Base-by-base conservation (phyloP, 2,329 filamentous ascomycete genomes). In the Onygenales sp. region DNA sequence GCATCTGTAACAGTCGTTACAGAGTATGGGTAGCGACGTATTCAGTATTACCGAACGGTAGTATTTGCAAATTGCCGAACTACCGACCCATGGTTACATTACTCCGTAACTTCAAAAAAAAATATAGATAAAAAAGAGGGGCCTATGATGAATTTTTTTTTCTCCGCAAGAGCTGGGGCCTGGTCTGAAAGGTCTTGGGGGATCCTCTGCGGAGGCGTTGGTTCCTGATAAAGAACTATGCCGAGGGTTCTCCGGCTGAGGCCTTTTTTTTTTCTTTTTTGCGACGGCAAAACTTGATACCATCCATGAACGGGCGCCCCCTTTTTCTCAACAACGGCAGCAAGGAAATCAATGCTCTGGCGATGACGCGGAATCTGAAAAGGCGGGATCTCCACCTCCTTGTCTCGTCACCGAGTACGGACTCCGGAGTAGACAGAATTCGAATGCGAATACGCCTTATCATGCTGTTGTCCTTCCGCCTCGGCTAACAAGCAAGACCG, bases 161-260 rank as follows among this genome's bases (percentile, higher is more conserved):
- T 42, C 40, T 42, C 40, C 40, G 40, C 40, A 42, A 42, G 40
- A 17, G 40, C 7, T 13, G 40, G 40, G 40, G 40, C 14, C n/a
- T 17, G 40, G 40, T 14, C 6, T 42, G 10, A 27, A 27, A 27
- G 21, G 21, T 27, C 21, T 14, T 42, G 8, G 40, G 40, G 40
- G 14, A 42, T 39, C 36, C 36, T 39, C 40, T 17, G n/a, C 13
- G 4, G 13, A 42, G 10, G 40, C 8, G 7, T 14, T 8, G 7
- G 40, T 42, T 42, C 13, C 11, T n/a, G 40, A 42, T n/a, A 42
- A 17, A 2, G 40, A 17, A 17, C 11, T 17, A 42, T 42, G 40
- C 45, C 45, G 45, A 48, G 45, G n/a, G 45, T 48, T 37, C 33
- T 37, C 45, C 32, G 45, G 45, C 14, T 48, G 45, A 27, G 21